Percentiles rank a stretch among this genome's conserved stretches.
These are phyloP conservation scores for Hibiscus tridactylites DNA, from an alignment of 345 rosid genomes.

Conservation along the genomic window DNA sequence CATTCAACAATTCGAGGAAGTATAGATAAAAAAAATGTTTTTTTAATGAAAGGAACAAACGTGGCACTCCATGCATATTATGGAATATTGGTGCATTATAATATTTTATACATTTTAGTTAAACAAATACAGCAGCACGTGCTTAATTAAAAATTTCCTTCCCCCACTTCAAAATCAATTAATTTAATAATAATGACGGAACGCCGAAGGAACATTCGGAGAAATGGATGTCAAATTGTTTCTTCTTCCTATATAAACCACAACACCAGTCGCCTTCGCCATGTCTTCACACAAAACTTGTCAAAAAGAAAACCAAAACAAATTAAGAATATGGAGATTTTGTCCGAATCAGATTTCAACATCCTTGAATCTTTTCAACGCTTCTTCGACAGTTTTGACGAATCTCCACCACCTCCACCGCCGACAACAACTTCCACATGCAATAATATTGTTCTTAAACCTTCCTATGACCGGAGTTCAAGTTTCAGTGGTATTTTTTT, in stretches of 20 bases:
- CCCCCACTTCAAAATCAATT: background rate
- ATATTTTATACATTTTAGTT: background rate
- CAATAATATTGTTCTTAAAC: background rate
- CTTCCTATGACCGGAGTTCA: conserved; percentile 30
- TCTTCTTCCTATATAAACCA: background rate
- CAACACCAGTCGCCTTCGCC: background rate
- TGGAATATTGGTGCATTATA: background rate
- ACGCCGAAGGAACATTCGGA: background rate
- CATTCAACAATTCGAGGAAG: no score
- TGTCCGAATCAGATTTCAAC: conserved; percentile 9
- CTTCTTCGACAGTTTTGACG: conserved; percentile 19
- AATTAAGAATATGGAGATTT: background rate
- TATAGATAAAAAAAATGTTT: no score
- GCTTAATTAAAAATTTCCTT: background rate
- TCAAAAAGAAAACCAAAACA: background rate
- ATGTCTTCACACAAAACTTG: background rate
- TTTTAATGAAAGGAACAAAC: background rate
- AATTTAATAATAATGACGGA: background rate
- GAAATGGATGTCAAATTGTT: background rate
- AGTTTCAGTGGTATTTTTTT: conserved; percentile 50
- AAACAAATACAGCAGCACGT: background rate
- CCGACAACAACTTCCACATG: background rate
- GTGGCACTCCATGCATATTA: background rate
- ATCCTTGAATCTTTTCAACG: conserved; percentile 22
- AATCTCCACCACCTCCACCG: background rate